Conservation (phyloP, 2,329 filamentous ascomycete genomes). For the Hortaea werneckii region DNA sequence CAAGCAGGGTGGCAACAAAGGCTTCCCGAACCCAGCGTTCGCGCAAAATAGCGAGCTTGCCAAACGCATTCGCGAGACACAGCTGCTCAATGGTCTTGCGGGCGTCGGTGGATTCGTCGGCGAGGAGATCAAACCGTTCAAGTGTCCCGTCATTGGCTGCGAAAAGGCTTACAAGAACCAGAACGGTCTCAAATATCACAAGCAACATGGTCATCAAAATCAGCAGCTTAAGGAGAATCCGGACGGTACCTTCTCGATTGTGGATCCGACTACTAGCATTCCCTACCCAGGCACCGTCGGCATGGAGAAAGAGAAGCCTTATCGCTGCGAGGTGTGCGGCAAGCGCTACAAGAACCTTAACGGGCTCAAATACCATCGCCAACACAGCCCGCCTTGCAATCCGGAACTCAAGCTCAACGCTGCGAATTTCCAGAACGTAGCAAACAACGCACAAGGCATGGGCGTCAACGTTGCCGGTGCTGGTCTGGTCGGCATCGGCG, state of each 20-base stretch:
- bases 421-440: conserved; percentile 3
- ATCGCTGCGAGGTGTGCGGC: conserved; percentile 91
- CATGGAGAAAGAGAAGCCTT: conserved; percentile 99
- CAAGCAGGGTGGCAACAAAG: conserved; percentile 55
- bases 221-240: conserved; percentile 94
- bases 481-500: conserved; percentile 47
- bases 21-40: conserved; percentile 52
- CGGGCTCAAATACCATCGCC: conserved; percentile 78
- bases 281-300: conserved; percentile 92
- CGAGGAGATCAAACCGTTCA: conserved; percentile 95
- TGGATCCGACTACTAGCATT: conserved; percentile 87
- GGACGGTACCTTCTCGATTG: conserved; percentile 95
- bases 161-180: conserved; percentile 99
- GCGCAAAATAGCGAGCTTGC: conserved; percentile 67
- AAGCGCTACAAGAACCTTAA: conserved; percentile 99
- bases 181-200: conserved; percentile 90
- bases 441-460: conserved; percentile 31
- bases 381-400: conserved; percentile 77
- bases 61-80: conserved; percentile 53
- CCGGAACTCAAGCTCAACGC: conserved; percentile 58
- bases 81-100: conserved; percentile 47
- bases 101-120: conserved; percentile 44
- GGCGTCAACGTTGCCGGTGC: conserved; percentile 42
- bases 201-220: conserved; percentile 84
- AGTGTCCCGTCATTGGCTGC: conserved; percentile 94